Percentiles rank a stretch among this genome's conserved stretches.
Conservation (phyloP, 2,329 filamentous ascomycete genomes). For the Aspergillus ruber region DNA sequence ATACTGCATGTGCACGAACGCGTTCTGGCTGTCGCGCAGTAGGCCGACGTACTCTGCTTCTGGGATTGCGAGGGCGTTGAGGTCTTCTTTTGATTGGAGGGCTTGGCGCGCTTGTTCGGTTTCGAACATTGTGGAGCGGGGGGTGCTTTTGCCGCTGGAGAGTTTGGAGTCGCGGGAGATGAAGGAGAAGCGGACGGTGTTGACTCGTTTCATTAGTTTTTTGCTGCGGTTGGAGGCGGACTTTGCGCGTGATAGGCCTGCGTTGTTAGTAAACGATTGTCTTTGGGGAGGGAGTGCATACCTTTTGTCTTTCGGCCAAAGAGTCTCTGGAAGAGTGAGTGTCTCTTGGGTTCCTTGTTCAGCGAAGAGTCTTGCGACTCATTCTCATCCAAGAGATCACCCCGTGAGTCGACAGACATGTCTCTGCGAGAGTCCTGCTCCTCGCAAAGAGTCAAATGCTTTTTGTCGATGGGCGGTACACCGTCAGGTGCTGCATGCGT, state of each 20-base stretch:
- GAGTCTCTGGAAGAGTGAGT: constrained; percentile 19
- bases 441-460: constrained; percentile 13
- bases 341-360: constrained; percentile 8
- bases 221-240: constrained; percentile 17
- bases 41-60: constrained; percentile 14
- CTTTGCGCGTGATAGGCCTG: constrained; percentile 19
- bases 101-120: constrained; percentile 2
- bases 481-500: constrained; percentile 6
- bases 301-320: constrained; percentile 21
- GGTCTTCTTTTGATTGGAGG: constrained; percentile 5
- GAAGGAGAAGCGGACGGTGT: constrained; percentile 24
- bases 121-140: constrained; percentile 9
- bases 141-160: constrained; percentile 8
- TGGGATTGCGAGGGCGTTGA: constrained; percentile 5
- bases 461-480: constrained; percentile 5
- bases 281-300: constrained; percentile 5
- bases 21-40: constrained; percentile 12
- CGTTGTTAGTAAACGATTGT: constrained; percentile 2
- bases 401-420: constrained; percentile 5
- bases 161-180: constrained; percentile 16
- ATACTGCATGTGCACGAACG: constrained; percentile 22
- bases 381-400: constrained; percentile 8
- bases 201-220: constrained; percentile 21
- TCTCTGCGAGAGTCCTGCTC: constrained; percentile 12
- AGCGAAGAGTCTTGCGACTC: constrained; percentile 3